Evolutionary conservation across 208 protist species (phyloP).

Genomic region (Crithidia thermophila): DNA sequence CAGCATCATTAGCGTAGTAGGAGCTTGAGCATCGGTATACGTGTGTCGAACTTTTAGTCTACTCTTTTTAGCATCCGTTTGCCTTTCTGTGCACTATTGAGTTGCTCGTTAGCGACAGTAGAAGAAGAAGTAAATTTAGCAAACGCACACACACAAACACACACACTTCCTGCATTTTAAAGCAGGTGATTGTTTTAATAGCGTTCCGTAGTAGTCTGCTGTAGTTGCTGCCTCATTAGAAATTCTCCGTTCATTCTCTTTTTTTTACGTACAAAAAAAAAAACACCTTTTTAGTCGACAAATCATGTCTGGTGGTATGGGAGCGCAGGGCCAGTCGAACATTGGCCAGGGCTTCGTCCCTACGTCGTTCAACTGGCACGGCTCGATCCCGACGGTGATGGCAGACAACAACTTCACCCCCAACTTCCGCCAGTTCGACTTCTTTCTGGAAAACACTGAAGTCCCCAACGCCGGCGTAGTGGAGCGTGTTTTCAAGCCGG

Average conservation of each 20-base stretch:
- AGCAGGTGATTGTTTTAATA: too few relatives aligned
- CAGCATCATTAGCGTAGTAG: too few relatives aligned
- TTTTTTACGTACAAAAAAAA: not conserved
- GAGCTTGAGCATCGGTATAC: too few relatives aligned
- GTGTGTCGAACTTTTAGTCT: too few relatives aligned
- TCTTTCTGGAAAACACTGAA: slow-evolving; percentile 78
- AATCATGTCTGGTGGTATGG: slow-evolving; percentile 47
- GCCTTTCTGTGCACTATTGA: too few relatives aligned
- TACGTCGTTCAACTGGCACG: slow-evolving; percentile 80
- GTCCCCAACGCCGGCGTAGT: slow-evolving; percentile 64
- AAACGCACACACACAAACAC: too few relatives aligned
- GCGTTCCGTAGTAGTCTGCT: too few relatives aligned
- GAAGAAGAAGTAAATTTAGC: too few relatives aligned
- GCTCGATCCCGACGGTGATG: slow-evolving; percentile 72
- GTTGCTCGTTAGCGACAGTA: too few relatives aligned
- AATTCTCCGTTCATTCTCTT: slow-evolving; percentile 1
- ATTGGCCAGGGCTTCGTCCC: slow-evolving; percentile 42
- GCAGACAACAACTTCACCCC: slow-evolving; percentile 78
- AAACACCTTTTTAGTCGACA: not conserved
- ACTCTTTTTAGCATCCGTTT: too few relatives aligned
- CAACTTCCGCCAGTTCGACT: slow-evolving; percentile 91
- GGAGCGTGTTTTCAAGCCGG: slow-evolving; percentile 76
- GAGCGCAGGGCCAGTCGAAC: slow-evolving; percentile 41
- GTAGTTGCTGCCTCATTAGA: too few relatives aligned
- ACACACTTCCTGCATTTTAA: too few relatives aligned